phyloP scores from a whole-genome alignment of 2,329 filamentous ascomycete genomes.

The Trichoderma citrinoviride region DNA sequence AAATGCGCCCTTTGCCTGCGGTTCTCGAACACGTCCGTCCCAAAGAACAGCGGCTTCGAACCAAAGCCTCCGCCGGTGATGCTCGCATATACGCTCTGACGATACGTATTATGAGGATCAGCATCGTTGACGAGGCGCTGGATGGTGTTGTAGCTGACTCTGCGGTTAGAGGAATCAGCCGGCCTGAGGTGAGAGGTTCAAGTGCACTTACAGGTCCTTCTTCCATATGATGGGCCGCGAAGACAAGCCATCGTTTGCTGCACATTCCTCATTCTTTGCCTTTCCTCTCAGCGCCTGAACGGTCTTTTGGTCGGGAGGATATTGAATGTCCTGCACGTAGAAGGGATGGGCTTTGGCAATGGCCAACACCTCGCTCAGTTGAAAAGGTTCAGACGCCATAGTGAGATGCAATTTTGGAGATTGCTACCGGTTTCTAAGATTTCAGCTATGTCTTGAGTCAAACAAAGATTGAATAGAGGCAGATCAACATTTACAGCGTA shows the following conservation, averaged over 20 bases:
- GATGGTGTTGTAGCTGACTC: slow-evolving; percentile 35
- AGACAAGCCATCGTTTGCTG: background rate
- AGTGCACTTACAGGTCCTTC: slow-evolving; percentile 26
- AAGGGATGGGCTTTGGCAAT: slow-evolving; percentile 39
- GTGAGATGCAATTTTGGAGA: background rate
- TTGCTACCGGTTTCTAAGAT: background rate
- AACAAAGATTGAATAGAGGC: background rate
- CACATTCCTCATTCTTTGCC: background rate
- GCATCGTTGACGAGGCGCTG: slow-evolving; percentile 38
- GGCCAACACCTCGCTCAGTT: slow-evolving; percentile 34
- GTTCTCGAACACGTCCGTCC: slow-evolving; percentile 41
- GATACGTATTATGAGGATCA: slow-evolving; percentile 37
- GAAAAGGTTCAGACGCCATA: slow-evolving; percentile 24
- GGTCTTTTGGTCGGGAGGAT: slow-evolving; percentile 31
- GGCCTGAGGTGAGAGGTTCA: background rate
- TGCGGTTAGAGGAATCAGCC: background rate
- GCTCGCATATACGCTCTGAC: slow-evolving; percentile 39
- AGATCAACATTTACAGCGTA: background rate
- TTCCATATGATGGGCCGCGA: slow-evolving; percentile 27
- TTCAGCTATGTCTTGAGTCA: background rate
- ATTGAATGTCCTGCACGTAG: slow-evolving; percentile 30
- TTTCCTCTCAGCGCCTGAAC: slow-evolving; percentile 20
- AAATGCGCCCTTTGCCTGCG: slow-evolving; percentile 38
- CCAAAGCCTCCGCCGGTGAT: slow-evolving; percentile 41
- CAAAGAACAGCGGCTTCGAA: slow-evolving; percentile 39